Base-by-base conservation (phyloP, 352 stramenopile genomes). In the Phytophthora kernoviae region DNA sequence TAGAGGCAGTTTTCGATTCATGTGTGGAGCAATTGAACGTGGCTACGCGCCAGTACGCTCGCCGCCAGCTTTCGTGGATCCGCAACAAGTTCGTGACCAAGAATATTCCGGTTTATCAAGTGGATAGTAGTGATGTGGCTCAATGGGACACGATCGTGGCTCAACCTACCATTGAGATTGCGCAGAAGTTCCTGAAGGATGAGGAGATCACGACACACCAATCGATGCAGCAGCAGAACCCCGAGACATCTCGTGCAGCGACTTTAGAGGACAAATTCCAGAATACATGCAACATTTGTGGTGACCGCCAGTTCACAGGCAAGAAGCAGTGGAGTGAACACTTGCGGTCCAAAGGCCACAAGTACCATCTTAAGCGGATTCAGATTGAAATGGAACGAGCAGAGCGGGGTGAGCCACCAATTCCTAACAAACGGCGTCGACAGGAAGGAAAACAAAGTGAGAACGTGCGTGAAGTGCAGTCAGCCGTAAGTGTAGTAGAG, bases 31-130 rank as follows among this genome's bases (percentile, higher is more conserved):
- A 90, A 46, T 70, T 96, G 10, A 95, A 94, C 42, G 56, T 83
- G 18, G 85, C 82, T 15, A 96, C 88, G 39, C 79, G 86, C 1
- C 85, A 95, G 68, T 96, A 96, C 62, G 88, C 88, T 22, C 84
- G 86, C 30, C 81, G 87, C 10, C 88, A 96, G 60, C 72, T 96
- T 27, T 87, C 84, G 46, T 96, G 88, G 88, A 95, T 96, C 54
- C 85, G 85, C 33, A 96, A 94, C 51, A 86, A 81, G 30, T 92
- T 96, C 48, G 77, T 92, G 40, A 83, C 83, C 18, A 86, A 87
- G 21, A 92, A 91, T 54, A 89, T 94, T 40, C 88, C 87, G 9
- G 82, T 96, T 20, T 94, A 95, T 54, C 70, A 90, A 54, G 60
- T 96, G 1, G 87, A 96, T 51, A 95, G 85, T 46, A 94, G 76